Conservation (phyloP, 2,329 filamentous ascomycete species). For the Xylariomycetidae sp. region DNA sequence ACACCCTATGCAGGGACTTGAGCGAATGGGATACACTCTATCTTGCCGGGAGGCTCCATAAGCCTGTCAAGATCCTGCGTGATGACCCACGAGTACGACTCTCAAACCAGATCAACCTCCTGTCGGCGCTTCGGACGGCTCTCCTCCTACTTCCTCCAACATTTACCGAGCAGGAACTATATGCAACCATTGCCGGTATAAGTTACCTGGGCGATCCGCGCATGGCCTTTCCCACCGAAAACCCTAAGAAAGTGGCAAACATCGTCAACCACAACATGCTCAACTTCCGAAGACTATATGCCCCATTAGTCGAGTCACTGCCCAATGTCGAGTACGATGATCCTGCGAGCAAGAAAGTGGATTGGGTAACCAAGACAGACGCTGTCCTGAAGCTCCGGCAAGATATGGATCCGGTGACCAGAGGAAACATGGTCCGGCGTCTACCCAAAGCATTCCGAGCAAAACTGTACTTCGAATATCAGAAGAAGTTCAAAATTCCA, state of each 20-base stretch:
- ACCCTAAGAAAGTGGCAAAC: constrained; percentile 86
- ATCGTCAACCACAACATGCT: constrained; percentile 88
- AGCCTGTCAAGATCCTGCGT: constrained; percentile 90
- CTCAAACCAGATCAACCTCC: constrained; percentile 91
- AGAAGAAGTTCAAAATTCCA: constrained; percentile 82
- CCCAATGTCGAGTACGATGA: constrained; percentile 81
- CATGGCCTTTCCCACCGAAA: constrained; percentile 85
- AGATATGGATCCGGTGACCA: constrained; percentile 86
- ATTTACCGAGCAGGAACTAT: constrained; percentile 84
- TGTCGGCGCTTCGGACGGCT: constrained; percentile 85
- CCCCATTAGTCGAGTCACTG: constrained; percentile 79
- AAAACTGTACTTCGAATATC: constrained; percentile 91
- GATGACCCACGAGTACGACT: constrained; percentile 89
- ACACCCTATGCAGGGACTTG: constrained; percentile 81
- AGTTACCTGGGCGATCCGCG: constrained; percentile 96
- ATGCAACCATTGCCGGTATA: constrained; percentile 84
- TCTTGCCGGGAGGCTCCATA: constrained; percentile 91
- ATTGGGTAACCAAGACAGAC: constrained; percentile 58
- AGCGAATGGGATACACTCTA: constrained; percentile 92
- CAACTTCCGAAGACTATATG: constrained; percentile 88
- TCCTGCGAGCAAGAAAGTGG: constrained; percentile 46
- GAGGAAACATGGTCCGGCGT: constrained; percentile 93
- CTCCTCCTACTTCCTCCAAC: constrained; percentile 75
- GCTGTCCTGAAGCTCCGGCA: constrained; percentile 68
- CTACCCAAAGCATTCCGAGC: constrained; percentile 81